These are phyloP conservation scores for Avena insularis DNA, from an alignment of 176 grass and related monocot species.

Conservation along the genomic window DNA sequence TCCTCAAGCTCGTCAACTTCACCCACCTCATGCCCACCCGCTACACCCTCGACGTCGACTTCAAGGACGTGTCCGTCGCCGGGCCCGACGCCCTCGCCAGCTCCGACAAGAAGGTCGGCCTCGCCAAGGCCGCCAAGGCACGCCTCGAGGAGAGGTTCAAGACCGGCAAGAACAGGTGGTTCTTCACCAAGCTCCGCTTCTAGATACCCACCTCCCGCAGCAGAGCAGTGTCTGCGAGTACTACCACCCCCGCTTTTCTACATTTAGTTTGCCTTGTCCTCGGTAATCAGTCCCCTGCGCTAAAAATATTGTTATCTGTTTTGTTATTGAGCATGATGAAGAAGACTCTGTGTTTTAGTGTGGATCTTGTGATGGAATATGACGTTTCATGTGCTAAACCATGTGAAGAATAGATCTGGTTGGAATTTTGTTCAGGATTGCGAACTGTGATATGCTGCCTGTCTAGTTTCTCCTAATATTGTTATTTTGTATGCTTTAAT, in stretches of 20 bases:
- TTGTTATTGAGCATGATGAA: slow-evolving; percentile 29
- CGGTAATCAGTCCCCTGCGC: not conserved
- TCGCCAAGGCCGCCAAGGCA: slow-evolving; percentile 53
- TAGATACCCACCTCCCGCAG: not conserved
- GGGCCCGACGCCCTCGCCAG: slow-evolving; percentile 39
- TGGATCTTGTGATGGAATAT: slow-evolving; percentile 11
- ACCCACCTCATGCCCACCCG: slow-evolving; percentile 66
- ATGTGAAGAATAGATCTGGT: slow-evolving; percentile 21
- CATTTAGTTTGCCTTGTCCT: not conserved
- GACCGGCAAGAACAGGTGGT: slow-evolving; percentile 66
- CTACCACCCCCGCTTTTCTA: not conserved
- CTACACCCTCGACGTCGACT: slow-evolving; percentile 59
- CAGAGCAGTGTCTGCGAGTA: not conserved
- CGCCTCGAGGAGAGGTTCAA: slow-evolving; percentile 63
- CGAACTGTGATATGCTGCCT: not conserved
- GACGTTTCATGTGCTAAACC: not conserved
- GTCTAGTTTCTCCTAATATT: not conserved
- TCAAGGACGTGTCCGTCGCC: slow-evolving; percentile 53
- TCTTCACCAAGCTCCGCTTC: slow-evolving; percentile 73
- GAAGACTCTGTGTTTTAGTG: slow-evolving; percentile 26
- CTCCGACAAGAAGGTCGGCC: slow-evolving; percentile 45
- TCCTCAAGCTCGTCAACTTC: slow-evolving; percentile 67
- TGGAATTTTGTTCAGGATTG: not conserved
- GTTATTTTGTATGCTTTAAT: not conserved
- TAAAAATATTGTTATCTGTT: slow-evolving; percentile 3